Evolutionary conservation across 805 yeast genomes (phyloP), one percentile per base, ranked within the genome.

Genomic region (Tetrapisispora nanseiensis): DNA sequence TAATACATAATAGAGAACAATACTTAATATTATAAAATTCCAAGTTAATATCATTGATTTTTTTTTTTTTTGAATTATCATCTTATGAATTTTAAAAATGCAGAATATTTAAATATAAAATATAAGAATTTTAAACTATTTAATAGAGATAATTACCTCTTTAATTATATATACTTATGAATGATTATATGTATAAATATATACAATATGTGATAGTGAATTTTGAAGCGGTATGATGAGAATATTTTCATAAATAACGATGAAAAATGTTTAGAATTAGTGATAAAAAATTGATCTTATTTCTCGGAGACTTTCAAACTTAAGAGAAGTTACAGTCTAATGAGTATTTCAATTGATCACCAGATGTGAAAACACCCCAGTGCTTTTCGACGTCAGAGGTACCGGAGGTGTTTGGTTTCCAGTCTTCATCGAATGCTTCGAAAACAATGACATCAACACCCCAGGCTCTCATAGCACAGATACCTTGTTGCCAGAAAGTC

Each of bases 391-490:
- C 95, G 56, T 77, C 83, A 49, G 80, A 68, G 47, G 87, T 79
- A 55, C 89, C 95, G 44, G 92, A 81, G 45, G 95, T 78, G 62
- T 76, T 76, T 55, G 96, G 95, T 74, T 90, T 90, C 95, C 97
- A 90, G 48, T 82, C 74, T 74, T 90, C 97, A 64, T 90, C 97
- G 55, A 82, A 82, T 36, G 95, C 96, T 75, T 90, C 97, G 61
- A 90, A 90, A 31, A 78, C 90, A 59, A 86, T 78, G 40, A 89
- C 90, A 65, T 90, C 86, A 59, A 90, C 70, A 65, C 97, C 97
- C 95, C 95, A 86, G 45, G 81, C 95, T 73, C 95, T 83, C 62
- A 89, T 78, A 49, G 87, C 95, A 70, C 97, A 89, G 55, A 90
- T 70, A 51, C 86, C 95, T 56, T 86, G 78, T 65, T 80, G 75